phyloP scores from a whole-genome alignment of 106 monocot genomes.

The Platanthera guangdongensis region DNA sequence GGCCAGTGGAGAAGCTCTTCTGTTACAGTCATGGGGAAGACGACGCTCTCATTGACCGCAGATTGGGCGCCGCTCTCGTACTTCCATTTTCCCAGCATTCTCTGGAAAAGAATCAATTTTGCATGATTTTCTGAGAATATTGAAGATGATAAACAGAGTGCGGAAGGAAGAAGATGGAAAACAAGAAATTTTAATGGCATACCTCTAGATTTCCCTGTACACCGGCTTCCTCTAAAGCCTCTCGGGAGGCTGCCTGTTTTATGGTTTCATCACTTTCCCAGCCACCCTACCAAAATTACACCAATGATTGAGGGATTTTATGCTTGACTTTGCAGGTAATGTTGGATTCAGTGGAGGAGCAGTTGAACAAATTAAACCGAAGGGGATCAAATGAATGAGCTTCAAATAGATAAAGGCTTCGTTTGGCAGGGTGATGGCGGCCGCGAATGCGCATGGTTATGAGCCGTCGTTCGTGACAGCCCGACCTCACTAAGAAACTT shows the following conservation, averaged over 20 bases:
- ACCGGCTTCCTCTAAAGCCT: conserved; percentile 65
- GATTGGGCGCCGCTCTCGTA: conserved; percentile 31
- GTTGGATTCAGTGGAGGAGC: too few relatives aligned
- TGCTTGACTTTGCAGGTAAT: neutral
- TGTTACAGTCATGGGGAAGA: conserved; percentile 47
- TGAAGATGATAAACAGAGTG: too few relatives aligned
- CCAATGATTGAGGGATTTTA: neutral
- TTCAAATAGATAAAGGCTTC: too few relatives aligned
- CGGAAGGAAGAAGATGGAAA: neutral
- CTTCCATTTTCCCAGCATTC: conserved; percentile 36
- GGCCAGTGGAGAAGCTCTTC: conserved; percentile 37
- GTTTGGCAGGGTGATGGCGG: too few relatives aligned
- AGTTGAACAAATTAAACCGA: too few relatives aligned
- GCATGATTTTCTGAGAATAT: neutral
- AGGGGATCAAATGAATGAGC: too few relatives aligned
- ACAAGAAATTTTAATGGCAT: neutral
- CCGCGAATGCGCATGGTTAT: too few relatives aligned
- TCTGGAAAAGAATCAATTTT: conserved; percentile 5
- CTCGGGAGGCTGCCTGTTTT: conserved; percentile 33
- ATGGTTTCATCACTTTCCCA: conserved; percentile 52
- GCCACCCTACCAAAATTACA: conserved; percentile 33
- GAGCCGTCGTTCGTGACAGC: too few relatives aligned
- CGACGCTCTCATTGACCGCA: conserved; percentile 23
- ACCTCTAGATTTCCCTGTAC: conserved; percentile 43
- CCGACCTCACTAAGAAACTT: too few relatives aligned